These are phyloP conservation scores for Leccinum pachyderme DNA, from an alignment of 1,284 basidiomycete genomes.

Conservation along the genomic window DNA sequence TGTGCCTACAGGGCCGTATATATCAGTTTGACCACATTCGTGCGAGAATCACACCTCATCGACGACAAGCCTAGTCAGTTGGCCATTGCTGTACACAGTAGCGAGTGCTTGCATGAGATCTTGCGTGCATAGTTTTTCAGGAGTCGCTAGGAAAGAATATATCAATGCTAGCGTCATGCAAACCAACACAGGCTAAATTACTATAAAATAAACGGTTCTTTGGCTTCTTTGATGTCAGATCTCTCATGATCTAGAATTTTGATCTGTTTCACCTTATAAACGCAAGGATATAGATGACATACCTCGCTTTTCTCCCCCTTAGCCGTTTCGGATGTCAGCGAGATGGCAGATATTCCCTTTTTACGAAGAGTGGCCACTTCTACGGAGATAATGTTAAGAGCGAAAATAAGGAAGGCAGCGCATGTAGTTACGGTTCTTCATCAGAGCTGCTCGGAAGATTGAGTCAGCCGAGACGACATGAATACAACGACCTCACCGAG, in stretches of 20 bases:
- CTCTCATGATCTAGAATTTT: constrained; percentile 52
- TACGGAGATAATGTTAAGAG: constrained; percentile 27
- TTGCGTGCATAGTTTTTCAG: constrained; percentile 64
- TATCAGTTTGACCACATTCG: background rate
- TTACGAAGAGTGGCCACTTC: constrained; percentile 65
- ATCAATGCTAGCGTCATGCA: constrained; percentile 3
- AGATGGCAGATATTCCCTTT: constrained; percentile 56
- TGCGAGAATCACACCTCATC: constrained; percentile 60
- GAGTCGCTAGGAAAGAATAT: constrained; percentile 50
- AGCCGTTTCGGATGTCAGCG: constrained; percentile 68
- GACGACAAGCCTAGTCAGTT: constrained; percentile 71
- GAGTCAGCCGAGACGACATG: background rate
- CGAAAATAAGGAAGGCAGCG: background rate
- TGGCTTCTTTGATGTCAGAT: constrained; percentile 63
- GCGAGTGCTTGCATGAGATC: constrained; percentile 56
- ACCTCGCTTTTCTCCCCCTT: constrained; percentile 55
- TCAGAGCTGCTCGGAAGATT: constrained; percentile 54
- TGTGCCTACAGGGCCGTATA: constrained; percentile 54
- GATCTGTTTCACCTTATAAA: background rate
- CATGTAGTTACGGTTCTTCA: constrained; percentile 69
- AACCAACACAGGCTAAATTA: constrained; percentile 32
- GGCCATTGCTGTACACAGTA: constrained; percentile 49
- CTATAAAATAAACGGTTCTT: constrained; percentile 70
- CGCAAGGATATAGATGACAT: constrained; percentile 24
- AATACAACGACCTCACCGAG: constrained; percentile 42